These are phyloP conservation scores for Solanum ossicruentum DNA, from an alignment of 257 asterid species.

Conservation along the genomic window DNA sequence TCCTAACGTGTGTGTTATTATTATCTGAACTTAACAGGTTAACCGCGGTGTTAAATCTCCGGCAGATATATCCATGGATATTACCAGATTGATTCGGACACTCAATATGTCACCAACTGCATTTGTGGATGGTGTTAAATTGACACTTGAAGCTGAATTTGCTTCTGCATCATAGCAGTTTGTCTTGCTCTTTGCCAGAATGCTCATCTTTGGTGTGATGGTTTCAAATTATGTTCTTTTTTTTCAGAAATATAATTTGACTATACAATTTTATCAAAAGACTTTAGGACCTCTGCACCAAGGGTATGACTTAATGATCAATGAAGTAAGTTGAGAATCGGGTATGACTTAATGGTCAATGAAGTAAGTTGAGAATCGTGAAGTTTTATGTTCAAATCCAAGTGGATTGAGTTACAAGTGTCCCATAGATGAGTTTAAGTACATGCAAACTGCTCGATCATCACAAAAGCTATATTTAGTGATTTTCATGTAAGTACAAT, in stretches of 20 bases:
- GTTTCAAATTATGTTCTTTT: neutral
- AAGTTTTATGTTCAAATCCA: neutral
- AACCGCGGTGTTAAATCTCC: slow-evolving; percentile 95
- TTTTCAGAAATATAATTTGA: neutral
- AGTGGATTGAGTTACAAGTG: neutral
- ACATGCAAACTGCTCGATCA: neutral
- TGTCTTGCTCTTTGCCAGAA: neutral
- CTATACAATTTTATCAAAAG: neutral
- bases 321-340: neutral
- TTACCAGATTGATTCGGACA: slow-evolving; percentile 46
- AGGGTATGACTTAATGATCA: neutral
- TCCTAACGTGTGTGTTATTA: neutral
- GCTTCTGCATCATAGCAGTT: neutral
- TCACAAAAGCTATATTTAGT: neutral
- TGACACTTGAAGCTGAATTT: slow-evolving; percentile 43
- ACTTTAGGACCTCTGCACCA: neutral
- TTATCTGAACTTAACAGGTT: slow-evolving; percentile 29
- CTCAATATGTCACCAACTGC: slow-evolving; percentile 46
- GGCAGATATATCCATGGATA: slow-evolving; percentile 83
- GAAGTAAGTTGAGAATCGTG: neutral
- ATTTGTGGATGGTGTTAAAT: slow-evolving; percentile 53
- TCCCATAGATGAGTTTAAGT: neutral
- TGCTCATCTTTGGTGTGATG: neutral
- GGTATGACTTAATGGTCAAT: neutral
- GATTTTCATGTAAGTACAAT: neutral